Evolutionary conservation across 1,284 basidiomycete species (phyloP), one percentile per base, ranked within the genome.

Genomic region (Ganoderma sp.): DNA sequence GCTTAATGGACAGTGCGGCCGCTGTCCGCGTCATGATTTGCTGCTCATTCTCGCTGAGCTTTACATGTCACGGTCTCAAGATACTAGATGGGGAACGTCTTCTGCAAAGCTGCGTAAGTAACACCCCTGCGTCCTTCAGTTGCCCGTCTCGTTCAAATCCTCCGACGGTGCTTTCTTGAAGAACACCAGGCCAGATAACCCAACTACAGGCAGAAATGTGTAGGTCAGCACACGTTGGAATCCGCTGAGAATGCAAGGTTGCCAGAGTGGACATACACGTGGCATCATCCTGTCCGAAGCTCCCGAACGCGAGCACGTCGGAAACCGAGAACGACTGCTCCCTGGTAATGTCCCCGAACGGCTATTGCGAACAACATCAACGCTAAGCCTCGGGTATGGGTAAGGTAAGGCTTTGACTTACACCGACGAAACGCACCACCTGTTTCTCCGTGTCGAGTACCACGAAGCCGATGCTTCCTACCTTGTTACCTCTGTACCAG

Each of bases 261-360:
- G 32, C 5, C 32, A 32, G 32, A 32, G 32, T 32, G 32, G 32
- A n/a, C 19, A 10, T 19, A 45, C 6, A 15, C 17, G 5, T 25
- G 15, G 50, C 1, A 19, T 52, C 59, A 54, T 63, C 39, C 62
- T 66, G 28, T n/a, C 68, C 66, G 60, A 69, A 69, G 9, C 68
- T 68, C 1, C 68, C 68, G 37, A 72, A 66, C 2, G 71, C 71
- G 32, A 72, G 62, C 7, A 69, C 65, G 58, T 73, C 61, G 34
- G 72, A 64, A 65, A 22, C 25, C 41, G 64, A 63, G 68, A 71
- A 73, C 41, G 70, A 22, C 10, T 48, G 45, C 32, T 0, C 72
- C 72, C 12, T 72, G n/a, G 67, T 67, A 66, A 25, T 28, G 32
- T 70, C 69, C 6, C 69, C 72, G 57, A 67, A 72, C 28, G 73